These are phyloP conservation scores for Chenopodium album DNA, from an alignment of 148 eudicot species.

Conservation along the genomic window DNA sequence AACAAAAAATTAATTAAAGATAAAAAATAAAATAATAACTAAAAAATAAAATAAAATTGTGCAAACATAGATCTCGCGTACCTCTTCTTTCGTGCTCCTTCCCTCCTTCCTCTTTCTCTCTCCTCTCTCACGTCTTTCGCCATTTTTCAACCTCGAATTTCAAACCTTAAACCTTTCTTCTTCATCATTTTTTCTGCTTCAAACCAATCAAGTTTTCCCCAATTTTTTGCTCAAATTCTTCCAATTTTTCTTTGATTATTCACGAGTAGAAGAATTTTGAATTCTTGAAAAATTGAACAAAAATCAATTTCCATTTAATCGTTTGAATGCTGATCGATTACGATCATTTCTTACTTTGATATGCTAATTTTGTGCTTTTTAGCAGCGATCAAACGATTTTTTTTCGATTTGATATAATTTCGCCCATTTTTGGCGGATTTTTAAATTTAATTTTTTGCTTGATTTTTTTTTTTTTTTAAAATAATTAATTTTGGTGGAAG, in stretches of 20 bases:
- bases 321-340: slow-evolving; percentile 5
- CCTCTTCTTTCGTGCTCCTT: slow-evolving; percentile 6
- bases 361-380: neutral
- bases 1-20: neutral
- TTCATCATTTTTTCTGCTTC: neutral
- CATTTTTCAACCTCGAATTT: slow-evolving; percentile 8
- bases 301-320: neutral
- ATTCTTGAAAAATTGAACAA: neutral
- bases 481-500: slow-evolving; percentile 3
- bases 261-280: neutral
- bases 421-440: slow-evolving; percentile 4
- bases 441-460: neutral
- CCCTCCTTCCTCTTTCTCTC: slow-evolving; percentile 8
- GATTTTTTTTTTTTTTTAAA: neutral
- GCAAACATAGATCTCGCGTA: slow-evolving; percentile 27
- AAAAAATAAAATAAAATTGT: neutral
- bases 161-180: neutral
- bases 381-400: slow-evolving; percentile 1
- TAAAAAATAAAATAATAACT: too few relatives aligned
- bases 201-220: neutral
- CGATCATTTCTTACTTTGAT: neutral
- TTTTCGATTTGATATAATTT: slow-evolving; percentile 14
- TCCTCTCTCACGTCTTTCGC: slow-evolving; percentile 15
- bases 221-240: neutral
- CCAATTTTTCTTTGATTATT: neutral